Percentiles rank a stretch among this genome's conserved stretches.
Conservation (phyloP, 495 filamentous ascomycete genomes). For the Annulohypoxylon moriforme region DNA sequence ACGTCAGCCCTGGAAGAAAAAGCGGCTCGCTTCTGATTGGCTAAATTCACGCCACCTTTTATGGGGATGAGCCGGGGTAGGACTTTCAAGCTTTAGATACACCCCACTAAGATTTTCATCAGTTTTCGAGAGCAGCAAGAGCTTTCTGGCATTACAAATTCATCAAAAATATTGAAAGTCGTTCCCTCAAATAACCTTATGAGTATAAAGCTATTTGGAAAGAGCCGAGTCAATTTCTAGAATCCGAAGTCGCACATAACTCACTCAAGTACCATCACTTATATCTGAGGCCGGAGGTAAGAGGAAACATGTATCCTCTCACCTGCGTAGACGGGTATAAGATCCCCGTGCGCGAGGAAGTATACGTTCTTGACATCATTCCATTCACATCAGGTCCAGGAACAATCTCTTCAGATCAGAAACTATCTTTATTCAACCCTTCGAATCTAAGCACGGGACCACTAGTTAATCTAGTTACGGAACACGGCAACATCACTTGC, state of each 20-base stretch:
- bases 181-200: background rate
- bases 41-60: constrained; percentile 4
- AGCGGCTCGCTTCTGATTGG: constrained; percentile 13
- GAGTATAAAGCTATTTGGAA: background rate
- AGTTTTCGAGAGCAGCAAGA: constrained; percentile 10
- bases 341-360: constrained; percentile 54
- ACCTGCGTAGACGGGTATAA: constrained; percentile 54
- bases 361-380: constrained; percentile 65
- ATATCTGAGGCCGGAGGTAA: background rate
- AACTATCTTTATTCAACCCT: constrained; percentile 66
- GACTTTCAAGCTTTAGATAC: constrained; percentile 2
- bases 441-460: constrained; percentile 56
- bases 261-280: background rate
- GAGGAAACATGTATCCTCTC: constrained; percentile 56
- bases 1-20: constrained; percentile 36
- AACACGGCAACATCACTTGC: constrained; percentile 68
- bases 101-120: constrained; percentile 22
- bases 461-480: constrained; percentile 53
- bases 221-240: background rate
- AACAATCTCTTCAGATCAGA: constrained; percentile 65
- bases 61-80: background rate
- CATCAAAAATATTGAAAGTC: background rate
- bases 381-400: constrained; percentile 58
- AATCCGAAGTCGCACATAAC: background rate
- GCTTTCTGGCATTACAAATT: background rate